These are phyloP conservation scores for Penicillium griseofulvum DNA, from an alignment of 2,329 filamentous ascomycete species.

Conservation along the genomic window DNA sequence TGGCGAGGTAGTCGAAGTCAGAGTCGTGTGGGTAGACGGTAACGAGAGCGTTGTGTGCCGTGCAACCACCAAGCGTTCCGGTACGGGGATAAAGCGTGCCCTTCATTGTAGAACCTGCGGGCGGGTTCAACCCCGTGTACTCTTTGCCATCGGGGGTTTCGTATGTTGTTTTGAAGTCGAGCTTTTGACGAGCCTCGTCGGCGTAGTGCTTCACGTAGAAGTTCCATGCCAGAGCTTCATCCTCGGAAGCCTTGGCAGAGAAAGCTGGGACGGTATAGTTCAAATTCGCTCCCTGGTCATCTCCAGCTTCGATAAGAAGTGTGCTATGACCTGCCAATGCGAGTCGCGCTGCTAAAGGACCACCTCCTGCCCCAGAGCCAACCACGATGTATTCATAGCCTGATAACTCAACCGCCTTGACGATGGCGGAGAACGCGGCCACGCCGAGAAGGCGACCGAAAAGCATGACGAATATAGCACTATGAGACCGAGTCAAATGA, in stretches of 20 bases:
- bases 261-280: slow-evolving; percentile 33
- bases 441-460: slow-evolving; percentile 10
- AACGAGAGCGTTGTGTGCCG: slow-evolving; percentile 61
- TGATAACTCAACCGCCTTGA: slow-evolving; percentile 23
- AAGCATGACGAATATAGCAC: slow-evolving; percentile 6
- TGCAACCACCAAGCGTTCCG: slow-evolving; percentile 58
- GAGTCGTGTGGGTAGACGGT: slow-evolving; percentile 57
- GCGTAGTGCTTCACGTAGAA: slow-evolving; percentile 38
- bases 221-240: slow-evolving; percentile 33
- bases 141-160: slow-evolving; percentile 47
- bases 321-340: slow-evolving; percentile 36
- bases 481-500: not conserved
- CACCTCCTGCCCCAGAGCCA: slow-evolving; percentile 39
- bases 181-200: slow-evolving; percentile 28
- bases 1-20: slow-evolving; percentile 59
- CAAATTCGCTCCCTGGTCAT: slow-evolving; percentile 32
- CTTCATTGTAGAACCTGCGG: slow-evolving; percentile 50
- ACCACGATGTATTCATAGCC: slow-evolving; percentile 42
- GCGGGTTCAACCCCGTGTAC: slow-evolving; percentile 56
- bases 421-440: slow-evolving; percentile 14
- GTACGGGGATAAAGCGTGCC: slow-evolving; percentile 60
- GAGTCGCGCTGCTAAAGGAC: slow-evolving; percentile 36
- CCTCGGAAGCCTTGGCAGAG: slow-evolving; percentile 29
- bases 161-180: slow-evolving; percentile 41
- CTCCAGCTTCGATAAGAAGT: slow-evolving; percentile 40